These are phyloP conservation scores for Cyclocybe aegerita DNA, from an alignment of 768 basidiomycete species.

Conservation along the genomic window DNA sequence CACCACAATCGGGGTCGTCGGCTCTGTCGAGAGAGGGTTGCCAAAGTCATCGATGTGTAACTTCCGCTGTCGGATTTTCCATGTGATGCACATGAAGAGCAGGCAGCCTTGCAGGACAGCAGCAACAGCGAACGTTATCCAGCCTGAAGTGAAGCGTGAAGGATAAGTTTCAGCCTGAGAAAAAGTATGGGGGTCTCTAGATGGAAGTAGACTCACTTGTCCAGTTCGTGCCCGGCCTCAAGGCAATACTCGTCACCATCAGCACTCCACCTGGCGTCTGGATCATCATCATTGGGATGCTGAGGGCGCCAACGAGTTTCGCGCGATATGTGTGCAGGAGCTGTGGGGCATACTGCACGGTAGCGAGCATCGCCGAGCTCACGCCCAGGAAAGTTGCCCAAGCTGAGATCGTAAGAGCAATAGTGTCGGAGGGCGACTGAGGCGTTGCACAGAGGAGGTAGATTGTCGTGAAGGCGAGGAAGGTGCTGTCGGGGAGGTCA, in stretches of 20 bases:
- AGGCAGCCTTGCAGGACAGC: slow-evolving; percentile 84
- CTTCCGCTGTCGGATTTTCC: slow-evolving; percentile 76
- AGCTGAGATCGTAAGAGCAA: slow-evolving; percentile 28
- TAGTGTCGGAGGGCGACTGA: slow-evolving; percentile 31
- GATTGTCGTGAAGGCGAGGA: slow-evolving; percentile 61
- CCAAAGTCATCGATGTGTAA: slow-evolving; percentile 92
- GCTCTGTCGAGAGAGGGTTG: slow-evolving; percentile 31
- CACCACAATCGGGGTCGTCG: slow-evolving; percentile 10
- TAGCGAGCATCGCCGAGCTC: slow-evolving; percentile 73
- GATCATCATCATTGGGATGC: slow-evolving; percentile 94
- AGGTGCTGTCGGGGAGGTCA: slow-evolving; percentile 34
- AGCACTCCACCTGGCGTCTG: slow-evolving; percentile 87
- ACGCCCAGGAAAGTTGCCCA: slow-evolving; percentile 93
- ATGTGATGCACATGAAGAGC: slow-evolving; percentile 81
- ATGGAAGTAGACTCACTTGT: slow-evolving; percentile 53
- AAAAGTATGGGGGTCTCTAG: neutral
- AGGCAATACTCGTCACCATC: slow-evolving; percentile 83
- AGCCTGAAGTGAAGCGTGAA: slow-evolving; percentile 42
- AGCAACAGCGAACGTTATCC: slow-evolving; percentile 79
- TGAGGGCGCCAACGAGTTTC: slow-evolving; percentile 88
- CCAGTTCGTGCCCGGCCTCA: slow-evolving; percentile 82
- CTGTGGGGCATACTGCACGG: slow-evolving; percentile 88
- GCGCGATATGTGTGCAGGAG: slow-evolving; percentile 73
- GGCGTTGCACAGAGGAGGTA: slow-evolving; percentile 50
- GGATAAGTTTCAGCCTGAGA: no score